A percentile compares a stretch with the other conserved stretches of the same genome.
Evolutionary conservation across 2,329 filamentous ascomycete genomes (phyloP).

Genomic region (Arachnopeziza araneosa): DNA sequence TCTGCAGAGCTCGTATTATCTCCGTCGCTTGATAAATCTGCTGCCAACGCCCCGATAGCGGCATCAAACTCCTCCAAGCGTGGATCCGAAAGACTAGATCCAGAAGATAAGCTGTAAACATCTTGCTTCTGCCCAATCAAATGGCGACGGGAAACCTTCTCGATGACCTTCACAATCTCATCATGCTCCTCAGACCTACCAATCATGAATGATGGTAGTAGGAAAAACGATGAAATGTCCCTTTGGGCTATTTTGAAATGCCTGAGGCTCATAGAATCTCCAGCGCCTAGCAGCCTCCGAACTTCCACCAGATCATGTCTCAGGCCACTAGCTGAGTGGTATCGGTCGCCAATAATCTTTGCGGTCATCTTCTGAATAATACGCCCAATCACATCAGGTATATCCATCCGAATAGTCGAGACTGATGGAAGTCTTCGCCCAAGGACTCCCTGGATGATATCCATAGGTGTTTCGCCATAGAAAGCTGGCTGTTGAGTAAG

Average conservation of each 20-base stretch:
- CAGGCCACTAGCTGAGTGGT: constrained; percentile 82
- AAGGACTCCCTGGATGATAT: constrained; percentile 87
- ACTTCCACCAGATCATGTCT: constrained; percentile 74
- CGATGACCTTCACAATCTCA: constrained; percentile 66
- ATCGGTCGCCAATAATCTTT: constrained; percentile 80
- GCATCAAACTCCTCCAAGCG: constrained; percentile 15
- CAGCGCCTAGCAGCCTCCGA: constrained; percentile 67
- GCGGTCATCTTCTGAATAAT: constrained; percentile 91
- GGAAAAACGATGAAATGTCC: constrained; percentile 89
- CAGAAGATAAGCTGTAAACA: constrained; percentile 45
- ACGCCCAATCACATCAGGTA: constrained; percentile 74
- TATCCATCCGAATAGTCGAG: constrained; percentile 70
- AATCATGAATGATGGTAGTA: constrained; percentile 77
- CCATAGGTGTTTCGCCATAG: constrained; percentile 71
- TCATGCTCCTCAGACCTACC: constrained; percentile 69
- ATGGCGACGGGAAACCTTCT: constrained; percentile 54
- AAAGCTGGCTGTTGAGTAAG: constrained; percentile 76
- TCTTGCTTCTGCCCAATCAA: constrained; percentile 38
- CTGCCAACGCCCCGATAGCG: constrained; percentile 30
- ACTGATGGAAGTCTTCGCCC: constrained; percentile 72
- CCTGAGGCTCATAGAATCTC: constrained; percentile 64
- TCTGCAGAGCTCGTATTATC: constrained; percentile 47
- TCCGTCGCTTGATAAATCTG: constrained; percentile 51
- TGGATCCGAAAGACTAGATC: constrained; percentile 43
- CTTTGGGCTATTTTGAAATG: constrained; percentile 71